phyloP scores from a whole-genome alignment of 1,284 basidiomycete genomes.

The Pterulicium gracile region DNA sequence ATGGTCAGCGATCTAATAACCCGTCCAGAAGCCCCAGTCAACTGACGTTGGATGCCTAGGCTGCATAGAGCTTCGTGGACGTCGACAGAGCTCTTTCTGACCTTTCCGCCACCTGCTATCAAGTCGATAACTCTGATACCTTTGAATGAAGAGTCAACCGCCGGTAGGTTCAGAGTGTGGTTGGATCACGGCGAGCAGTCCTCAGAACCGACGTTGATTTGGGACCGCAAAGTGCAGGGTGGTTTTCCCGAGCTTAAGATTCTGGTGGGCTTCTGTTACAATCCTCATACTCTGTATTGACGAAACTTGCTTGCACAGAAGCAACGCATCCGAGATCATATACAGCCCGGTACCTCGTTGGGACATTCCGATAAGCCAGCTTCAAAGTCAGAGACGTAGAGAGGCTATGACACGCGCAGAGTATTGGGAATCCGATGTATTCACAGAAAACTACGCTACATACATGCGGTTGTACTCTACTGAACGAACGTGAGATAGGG shows the following conservation, averaged over 20 bases:
- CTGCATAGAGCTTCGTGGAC: conserved; percentile 81
- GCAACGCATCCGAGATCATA: conserved; percentile 72
- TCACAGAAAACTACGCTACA: background rate
- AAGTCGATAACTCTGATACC: conserved; percentile 64
- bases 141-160: conserved; percentile 69
- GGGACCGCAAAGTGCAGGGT: conserved; percentile 81
- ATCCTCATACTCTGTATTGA: background rate
- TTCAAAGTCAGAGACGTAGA: too few species aligned
- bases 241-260: conserved; percentile 85
- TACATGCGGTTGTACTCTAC: background rate
- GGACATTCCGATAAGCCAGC: conserved; percentile 74
- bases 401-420: too few species aligned
- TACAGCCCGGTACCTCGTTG: conserved; percentile 69
- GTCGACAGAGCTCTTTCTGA: conserved; percentile 81
- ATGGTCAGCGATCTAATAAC: conserved; percentile 49
- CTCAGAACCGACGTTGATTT: conserved; percentile 36
- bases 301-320: conserved; percentile 66
- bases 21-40: too few species aligned
- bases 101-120: conserved; percentile 71
- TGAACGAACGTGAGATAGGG: background rate
- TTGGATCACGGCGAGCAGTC: conserved; percentile 33
- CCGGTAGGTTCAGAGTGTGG: conserved; percentile 85
- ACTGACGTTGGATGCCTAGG: conserved; percentile 28
- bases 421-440: too few species aligned
- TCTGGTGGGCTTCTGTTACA: conserved; percentile 62